Percentiles rank a stretch among this genome's conserved stretches.
phyloP scores from a whole-genome alignment of 2,329 filamentous ascomycete species.

The Aspergillus sp. region DNA sequence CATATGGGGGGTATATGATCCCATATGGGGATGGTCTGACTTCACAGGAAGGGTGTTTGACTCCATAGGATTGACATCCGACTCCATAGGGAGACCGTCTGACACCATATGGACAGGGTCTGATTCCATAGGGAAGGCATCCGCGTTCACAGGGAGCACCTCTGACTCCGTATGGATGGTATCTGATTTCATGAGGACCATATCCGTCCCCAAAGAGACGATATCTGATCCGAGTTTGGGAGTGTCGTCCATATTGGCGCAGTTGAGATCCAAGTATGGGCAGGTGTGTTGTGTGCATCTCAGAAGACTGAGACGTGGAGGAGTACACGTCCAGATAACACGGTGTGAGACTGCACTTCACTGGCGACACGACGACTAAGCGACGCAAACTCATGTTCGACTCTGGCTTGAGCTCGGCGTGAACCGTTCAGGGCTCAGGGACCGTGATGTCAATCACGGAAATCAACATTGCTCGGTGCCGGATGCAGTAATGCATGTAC shows the following conservation, averaged over 20 bases:
- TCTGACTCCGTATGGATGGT: too few relatives aligned
- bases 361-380: not conserved
- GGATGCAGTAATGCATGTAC: not conserved
- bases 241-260: not conserved
- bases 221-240: not conserved
- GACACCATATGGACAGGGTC: too few relatives aligned
- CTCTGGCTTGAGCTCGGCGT: not conserved
- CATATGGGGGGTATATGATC: too few relatives aligned
- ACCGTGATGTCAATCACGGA: not conserved
- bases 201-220: not conserved
- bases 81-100: too few relatives aligned
- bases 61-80: too few relatives aligned
- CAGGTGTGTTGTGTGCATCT: not conserved
- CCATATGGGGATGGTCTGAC: not conserved
- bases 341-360: not conserved
- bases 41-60: not conserved
- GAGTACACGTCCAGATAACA: not conserved
- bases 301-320: not conserved
- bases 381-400: not conserved
- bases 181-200: too few relatives aligned
- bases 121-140: too few relatives aligned
- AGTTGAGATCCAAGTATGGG: not conserved
- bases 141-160: too few relatives aligned
- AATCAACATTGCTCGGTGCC: not conserved
- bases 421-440: not conserved